Percentiles rank a stretch among this genome's conserved stretches.
These are phyloP conservation scores for Hypoxylon trugodes DNA, from an alignment of 495 filamentous ascomycete species.

Conservation along the genomic window DNA sequence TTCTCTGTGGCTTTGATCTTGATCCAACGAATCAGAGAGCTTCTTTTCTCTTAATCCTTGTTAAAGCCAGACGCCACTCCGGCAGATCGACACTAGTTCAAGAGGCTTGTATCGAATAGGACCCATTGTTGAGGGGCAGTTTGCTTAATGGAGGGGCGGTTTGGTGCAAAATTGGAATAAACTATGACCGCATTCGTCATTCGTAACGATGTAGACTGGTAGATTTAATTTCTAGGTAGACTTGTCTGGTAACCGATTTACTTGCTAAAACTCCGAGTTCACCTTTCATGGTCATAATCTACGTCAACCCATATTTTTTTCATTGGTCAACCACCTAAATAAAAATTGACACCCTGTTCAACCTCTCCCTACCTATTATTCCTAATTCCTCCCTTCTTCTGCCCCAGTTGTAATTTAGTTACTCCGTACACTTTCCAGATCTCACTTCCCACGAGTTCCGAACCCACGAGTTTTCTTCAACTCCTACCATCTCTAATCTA, in stretches of 20 bases:
- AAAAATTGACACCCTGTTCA: too few species aligned
- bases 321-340: constrained; percentile 30
- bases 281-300: constrained; percentile 12
- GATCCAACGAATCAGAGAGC: constrained; percentile 17
- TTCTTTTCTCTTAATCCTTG: not conserved
- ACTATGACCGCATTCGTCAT: constrained; percentile 37
- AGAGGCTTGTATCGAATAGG: constrained; percentile 21
- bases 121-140: constrained; percentile 2
- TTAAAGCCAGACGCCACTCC: constrained; percentile 16
- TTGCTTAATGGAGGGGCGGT: constrained; percentile 29
- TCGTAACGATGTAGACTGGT: constrained; percentile 23
- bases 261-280: not conserved
- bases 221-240: constrained; percentile 1
- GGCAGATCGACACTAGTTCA: constrained; percentile 34
- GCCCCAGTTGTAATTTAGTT: constrained; percentile 18
- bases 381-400: constrained; percentile 8
- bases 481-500: too few species aligned
- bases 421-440: constrained; percentile 8
- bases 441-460: not conserved
- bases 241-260: constrained; percentile 8
- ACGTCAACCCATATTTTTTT: constrained; percentile 35
- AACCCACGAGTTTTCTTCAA: constrained; percentile 5
- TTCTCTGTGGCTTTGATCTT: constrained; percentile 9
- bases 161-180: constrained; percentile 8
- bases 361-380: too few species aligned